Conservation (phyloP, 2,329 filamentous ascomycete genomes). For the Phoma sp. region DNA sequence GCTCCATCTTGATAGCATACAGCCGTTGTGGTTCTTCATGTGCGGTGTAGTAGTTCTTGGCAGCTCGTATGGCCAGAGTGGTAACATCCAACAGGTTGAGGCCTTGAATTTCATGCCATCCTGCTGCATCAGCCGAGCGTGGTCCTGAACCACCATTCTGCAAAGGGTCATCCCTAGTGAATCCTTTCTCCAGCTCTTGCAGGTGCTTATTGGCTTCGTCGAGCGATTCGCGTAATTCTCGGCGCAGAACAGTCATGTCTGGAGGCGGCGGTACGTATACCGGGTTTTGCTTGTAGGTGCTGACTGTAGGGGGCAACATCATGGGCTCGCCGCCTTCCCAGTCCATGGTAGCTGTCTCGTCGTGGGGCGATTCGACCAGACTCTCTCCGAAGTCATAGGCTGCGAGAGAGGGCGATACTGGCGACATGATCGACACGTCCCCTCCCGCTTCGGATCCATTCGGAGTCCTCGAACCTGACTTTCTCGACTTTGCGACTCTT, state of each 20-base stretch:
- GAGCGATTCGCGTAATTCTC: conserved; percentile 71
- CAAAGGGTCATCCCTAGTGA: conserved; percentile 22
- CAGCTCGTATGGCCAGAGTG: conserved; percentile 92
- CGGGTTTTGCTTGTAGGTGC: conserved; percentile 89
- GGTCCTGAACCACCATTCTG: conserved; percentile 17
- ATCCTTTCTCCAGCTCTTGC: conserved; percentile 60
- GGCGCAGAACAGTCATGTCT: conserved; percentile 78
- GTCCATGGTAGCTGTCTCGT: conserved; percentile 56
- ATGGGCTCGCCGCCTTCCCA: conserved; percentile 71
- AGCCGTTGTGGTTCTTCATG: conserved; percentile 87
- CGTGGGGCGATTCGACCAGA: conserved; percentile 62
- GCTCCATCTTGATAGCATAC: conserved; percentile 87
- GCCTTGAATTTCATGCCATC: conserved; percentile 87
- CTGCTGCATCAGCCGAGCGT: conserved; percentile 57
- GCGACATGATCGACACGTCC: conserved; percentile 37
- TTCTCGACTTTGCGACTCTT: conserved; percentile 76
- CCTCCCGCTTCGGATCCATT: conserved; percentile 42
- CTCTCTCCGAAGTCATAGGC: conserved; percentile 44
- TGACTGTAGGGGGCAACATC: conserved; percentile 95
- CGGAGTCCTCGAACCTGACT: conserved; percentile 48
- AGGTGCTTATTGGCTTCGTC: conserved; percentile 73
- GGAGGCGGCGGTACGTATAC: conserved; percentile 85
- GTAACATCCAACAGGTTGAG: conserved; percentile 91
- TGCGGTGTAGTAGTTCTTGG: conserved; percentile 94
- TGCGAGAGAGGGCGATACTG: conserved; percentile 28